phyloP scores from a whole-genome alignment of 176 grass and related monocot species.

The Areca catechu region DNA sequence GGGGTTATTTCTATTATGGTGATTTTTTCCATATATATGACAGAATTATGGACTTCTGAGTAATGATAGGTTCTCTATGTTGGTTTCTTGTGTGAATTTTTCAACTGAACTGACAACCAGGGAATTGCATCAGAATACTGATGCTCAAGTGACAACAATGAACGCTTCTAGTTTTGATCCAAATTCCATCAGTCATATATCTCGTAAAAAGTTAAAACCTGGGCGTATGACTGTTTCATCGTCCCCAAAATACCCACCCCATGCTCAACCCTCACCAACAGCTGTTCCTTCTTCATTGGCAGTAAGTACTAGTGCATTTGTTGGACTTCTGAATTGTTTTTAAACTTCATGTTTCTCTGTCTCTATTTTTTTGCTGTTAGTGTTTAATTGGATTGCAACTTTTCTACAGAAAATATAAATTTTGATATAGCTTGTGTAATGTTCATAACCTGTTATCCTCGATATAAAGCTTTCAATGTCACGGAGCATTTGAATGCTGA shows the following conservation, averaged over 20 bases:
- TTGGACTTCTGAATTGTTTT: no score
- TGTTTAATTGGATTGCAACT: no score
- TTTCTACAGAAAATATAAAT: no score
- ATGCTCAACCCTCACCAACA: neutral
- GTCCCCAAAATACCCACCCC: constrained; percentile 5
- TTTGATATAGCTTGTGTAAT: no score
- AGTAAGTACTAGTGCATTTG: constrained; percentile 3
- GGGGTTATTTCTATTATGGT: neutral
- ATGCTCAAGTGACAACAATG: neutral
- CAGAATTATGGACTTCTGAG: no score
- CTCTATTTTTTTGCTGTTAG: no score
- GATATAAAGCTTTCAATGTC: no score
- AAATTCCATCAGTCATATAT: constrained; percentile 18
- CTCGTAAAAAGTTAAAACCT: constrained; percentile 31
- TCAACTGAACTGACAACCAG: neutral
- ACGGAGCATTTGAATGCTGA: no score
- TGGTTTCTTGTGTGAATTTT: constrained; percentile 1
- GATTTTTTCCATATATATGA: no score
- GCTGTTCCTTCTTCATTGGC: neutral
- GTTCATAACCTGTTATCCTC: no score
- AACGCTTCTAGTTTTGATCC: constrained; percentile 6
- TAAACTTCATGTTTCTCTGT: no score
- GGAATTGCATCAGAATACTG: neutral
- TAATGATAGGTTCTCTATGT: neutral
- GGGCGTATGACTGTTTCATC: constrained; percentile 7